Conservation (phyloP, 805 yeast species). For the Wickerhamiella vanderwaltii region DNA sequence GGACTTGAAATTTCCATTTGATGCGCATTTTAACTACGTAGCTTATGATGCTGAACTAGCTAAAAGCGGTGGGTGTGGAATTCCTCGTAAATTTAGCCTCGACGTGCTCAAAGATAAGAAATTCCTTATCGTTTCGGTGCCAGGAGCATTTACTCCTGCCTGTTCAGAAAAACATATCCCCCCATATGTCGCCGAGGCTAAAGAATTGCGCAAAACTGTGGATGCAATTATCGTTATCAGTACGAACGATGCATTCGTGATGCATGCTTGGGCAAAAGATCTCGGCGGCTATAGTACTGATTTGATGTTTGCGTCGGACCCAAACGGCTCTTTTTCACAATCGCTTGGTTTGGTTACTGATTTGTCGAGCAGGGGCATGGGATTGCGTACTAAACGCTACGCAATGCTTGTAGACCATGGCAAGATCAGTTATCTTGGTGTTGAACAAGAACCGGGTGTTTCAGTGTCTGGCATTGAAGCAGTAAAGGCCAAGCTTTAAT, state of each 20-base stretch:
- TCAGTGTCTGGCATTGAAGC: slow-evolving; percentile 38
- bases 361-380: slow-evolving; percentile 41
- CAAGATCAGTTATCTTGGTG: slow-evolving; percentile 39
- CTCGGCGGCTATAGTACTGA: slow-evolving; percentile 28
- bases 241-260: slow-evolving; percentile 61
- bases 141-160: slow-evolving; percentile 82
- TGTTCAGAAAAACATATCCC: slow-evolving; percentile 65
- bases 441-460: slow-evolving; percentile 35
- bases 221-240: slow-evolving; percentile 52
- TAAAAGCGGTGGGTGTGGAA: slow-evolving; percentile 30
- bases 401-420: slow-evolving; percentile 57
- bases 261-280: slow-evolving; percentile 53
- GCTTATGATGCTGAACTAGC: slow-evolving; percentile 26
- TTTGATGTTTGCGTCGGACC: slow-evolving; percentile 51
- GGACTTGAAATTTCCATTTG: slow-evolving; percentile 26
- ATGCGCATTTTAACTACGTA: slow-evolving; percentile 26
- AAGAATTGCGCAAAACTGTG: slow-evolving; percentile 44
- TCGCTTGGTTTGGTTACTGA: slow-evolving; percentile 48
- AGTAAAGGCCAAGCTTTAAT: slow-evolving; percentile 29
- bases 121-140: slow-evolving; percentile 61
- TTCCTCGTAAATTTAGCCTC: slow-evolving; percentile 28
- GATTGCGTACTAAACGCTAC: slow-evolving; percentile 55
- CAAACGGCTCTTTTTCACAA: slow-evolving; percentile 46
- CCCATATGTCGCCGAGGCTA: slow-evolving; percentile 41
- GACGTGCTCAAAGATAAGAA: slow-evolving; percentile 35